Evolutionary conservation across 495 filamentous ascomycete species (phyloP), one percentile per base, ranked within the genome.

Genomic region (Articulospora tetracladia): DNA sequence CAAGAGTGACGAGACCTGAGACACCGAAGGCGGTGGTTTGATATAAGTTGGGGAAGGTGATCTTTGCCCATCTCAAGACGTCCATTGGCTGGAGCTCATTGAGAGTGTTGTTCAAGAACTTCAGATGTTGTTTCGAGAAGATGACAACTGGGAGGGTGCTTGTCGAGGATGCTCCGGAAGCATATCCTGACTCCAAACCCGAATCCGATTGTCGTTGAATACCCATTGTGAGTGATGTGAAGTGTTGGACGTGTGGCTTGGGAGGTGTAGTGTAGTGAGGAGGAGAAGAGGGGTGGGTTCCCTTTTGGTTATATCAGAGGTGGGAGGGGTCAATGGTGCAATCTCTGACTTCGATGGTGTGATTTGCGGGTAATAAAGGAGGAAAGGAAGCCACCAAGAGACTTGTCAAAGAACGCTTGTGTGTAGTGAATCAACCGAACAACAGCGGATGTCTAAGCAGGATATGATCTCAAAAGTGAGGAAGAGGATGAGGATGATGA

Each of bases 1-100:
- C 94, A 65, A 97, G 74, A 58, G 93, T 97, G 51, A 89, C 94
- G 24, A 98, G 86, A 51, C 94, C 94, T 6, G 93, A 96, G 44
- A 98, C 79, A 44, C 94, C 94, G 66, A 98, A 97, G 39, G 94
- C 93, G n/a, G 94, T 98, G 47, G 92, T 93, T 76, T 98, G 94
- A 77, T 87, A 98, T 13, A 98, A 87, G 67, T 85, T 85, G 57
- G 94, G 95, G 66, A 98, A 86, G 57, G 93, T 89, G 52, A 87
- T 87, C 69, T 92, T 86, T 79, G 88, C 92, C 91, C 96, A 97
- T 77, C 83, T 86, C 57, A 98, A 80, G 68, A 98, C 88, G 65
- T 96, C 93, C 85, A 75, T 64, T 30, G 78, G 73, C 63, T 91
- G 83, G 67, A 97, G 88, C 65, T 84, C 84, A 67, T 92, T 86